Evolutionary conservation across 2,329 filamentous ascomycete species (phyloP).

Genomic region (Diaporthe vaccinii): DNA sequence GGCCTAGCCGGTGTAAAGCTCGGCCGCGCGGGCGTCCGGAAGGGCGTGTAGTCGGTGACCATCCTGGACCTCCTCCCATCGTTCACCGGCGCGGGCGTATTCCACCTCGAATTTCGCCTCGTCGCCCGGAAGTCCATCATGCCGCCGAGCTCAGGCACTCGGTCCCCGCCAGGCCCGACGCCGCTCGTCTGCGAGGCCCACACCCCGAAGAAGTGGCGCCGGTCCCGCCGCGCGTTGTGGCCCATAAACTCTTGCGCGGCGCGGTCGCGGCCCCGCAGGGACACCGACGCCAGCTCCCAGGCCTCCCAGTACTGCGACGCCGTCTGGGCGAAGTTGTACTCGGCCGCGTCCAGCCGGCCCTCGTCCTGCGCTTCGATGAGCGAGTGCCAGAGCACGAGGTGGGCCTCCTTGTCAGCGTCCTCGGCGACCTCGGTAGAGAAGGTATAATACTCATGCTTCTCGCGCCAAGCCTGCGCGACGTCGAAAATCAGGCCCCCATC

Average conservation of each 20-base stretch:
- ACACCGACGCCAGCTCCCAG: constrained; percentile 47
- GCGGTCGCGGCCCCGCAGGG: constrained; percentile 44
- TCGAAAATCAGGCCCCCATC: constrained; percentile 45
- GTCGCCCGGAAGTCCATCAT: constrained; percentile 40
- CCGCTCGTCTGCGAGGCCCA: constrained; percentile 45
- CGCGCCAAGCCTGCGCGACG: constrained; percentile 44
- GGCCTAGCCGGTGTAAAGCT: constrained; percentile 33
- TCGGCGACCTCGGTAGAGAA: constrained; percentile 45
- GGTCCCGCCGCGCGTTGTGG: constrained; percentile 44
- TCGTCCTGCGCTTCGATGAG: constrained; percentile 43
- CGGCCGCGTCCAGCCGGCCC: constrained; percentile 44
- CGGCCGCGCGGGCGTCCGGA: constrained; percentile 35
- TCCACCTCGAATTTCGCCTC: constrained; percentile 40
- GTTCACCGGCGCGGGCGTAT: constrained; percentile 36
- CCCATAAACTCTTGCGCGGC: constrained; percentile 45
- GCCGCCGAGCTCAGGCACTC: constrained; percentile 37
- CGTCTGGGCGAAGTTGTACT: constrained; percentile 46
- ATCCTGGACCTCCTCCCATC: constrained; percentile 32
- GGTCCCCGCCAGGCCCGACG: constrained; percentile 41
- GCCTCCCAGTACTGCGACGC: constrained; percentile 43
- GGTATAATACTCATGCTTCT: constrained; percentile 39
- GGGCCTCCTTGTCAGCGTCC: constrained; percentile 47
- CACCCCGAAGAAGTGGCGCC: constrained; percentile 43
- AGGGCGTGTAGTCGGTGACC: constrained; percentile 39
- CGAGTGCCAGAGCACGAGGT: constrained; percentile 45